Percentiles rank a stretch among this genome's conserved stretches.
phyloP scores from a whole-genome alignment of 202 grass and related monocot species.

The Panicum hallii region DNA sequence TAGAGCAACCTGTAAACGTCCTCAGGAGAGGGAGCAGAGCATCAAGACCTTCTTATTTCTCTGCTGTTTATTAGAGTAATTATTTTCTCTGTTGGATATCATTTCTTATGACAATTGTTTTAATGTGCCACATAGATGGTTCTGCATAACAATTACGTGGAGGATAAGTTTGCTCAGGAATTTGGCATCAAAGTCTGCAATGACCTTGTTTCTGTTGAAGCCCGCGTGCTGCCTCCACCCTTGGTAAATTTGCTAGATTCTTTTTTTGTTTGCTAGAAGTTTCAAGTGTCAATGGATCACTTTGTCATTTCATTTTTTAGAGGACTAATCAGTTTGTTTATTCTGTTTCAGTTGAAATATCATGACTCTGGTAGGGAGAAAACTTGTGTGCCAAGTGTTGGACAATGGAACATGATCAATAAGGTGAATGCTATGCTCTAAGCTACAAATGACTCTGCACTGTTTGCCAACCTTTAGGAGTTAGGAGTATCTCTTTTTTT shows the following conservation, averaged over 20 bases:
- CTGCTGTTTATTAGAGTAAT: neutral
- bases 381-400: conserved; percentile 62
- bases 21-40: conserved; percentile 63
- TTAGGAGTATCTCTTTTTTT: neutral
- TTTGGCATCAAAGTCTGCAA: conserved; percentile 66
- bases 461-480: neutral
- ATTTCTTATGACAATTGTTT: neutral
- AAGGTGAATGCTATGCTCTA: conserved; percentile 50
- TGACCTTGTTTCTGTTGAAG: conserved; percentile 63
- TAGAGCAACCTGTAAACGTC: conserved; percentile 73
- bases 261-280: neutral
- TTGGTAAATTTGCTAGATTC: conserved; percentile 45
- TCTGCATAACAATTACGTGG: conserved; percentile 58
- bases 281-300: neutral
- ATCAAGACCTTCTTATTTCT: neutral
- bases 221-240: conserved; percentile 74
- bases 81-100: no score
- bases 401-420: conserved; percentile 94
- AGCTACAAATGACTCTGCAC: neutral
- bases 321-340: conserved; percentile 1
- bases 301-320: neutral
- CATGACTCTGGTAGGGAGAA: conserved; percentile 79
- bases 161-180: conserved; percentile 65
- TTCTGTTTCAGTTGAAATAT: conserved; percentile 74
- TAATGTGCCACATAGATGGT: conserved; percentile 56